Evolutionary conservation across 2,329 filamentous ascomycete genomes (phyloP).

Genomic region (Fusarium napiforme): DNA sequence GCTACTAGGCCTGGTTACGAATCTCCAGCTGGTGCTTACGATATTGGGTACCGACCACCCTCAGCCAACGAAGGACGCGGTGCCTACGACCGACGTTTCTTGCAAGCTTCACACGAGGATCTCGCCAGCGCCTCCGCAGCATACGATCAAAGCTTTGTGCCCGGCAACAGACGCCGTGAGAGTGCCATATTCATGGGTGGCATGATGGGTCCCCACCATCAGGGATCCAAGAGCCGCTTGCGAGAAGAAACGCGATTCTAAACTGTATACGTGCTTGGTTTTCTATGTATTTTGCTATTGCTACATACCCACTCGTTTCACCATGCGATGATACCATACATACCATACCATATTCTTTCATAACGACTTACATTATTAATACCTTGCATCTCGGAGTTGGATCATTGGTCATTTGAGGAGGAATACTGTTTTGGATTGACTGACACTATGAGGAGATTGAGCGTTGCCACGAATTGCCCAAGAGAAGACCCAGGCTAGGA

Average conservation of each 20-base stretch:
- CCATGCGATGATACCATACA: constrained; percentile 46
- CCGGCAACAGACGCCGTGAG: constrained; percentile 64
- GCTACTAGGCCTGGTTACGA: constrained; percentile 55
- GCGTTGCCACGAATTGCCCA: not conserved
- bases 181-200: constrained; percentile 68
- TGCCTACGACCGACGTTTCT: constrained; percentile 53
- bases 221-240: constrained; percentile 64
- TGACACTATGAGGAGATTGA: not conserved
- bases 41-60: constrained; percentile 52
- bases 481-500: not conserved
- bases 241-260: constrained; percentile 65
- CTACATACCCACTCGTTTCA: constrained; percentile 49
- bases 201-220: constrained; percentile 59
- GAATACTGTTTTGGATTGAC: constrained; percentile 17
- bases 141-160: constrained; percentile 57
- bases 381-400: constrained; percentile 33
- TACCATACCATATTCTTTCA: constrained; percentile 33
- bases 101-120: constrained; percentile 45
- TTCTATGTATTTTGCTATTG: constrained; percentile 42
- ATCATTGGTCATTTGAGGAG: constrained; percentile 4
- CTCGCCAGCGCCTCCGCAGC: constrained; percentile 35
- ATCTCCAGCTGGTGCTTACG: constrained; percentile 55
- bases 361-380: constrained; percentile 41
- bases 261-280: constrained; percentile 40
- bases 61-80: constrained; percentile 44